These are phyloP conservation scores for Blastobotrys robertii DNA, from an alignment of 805 yeast species.

Conservation along the genomic window DNA sequence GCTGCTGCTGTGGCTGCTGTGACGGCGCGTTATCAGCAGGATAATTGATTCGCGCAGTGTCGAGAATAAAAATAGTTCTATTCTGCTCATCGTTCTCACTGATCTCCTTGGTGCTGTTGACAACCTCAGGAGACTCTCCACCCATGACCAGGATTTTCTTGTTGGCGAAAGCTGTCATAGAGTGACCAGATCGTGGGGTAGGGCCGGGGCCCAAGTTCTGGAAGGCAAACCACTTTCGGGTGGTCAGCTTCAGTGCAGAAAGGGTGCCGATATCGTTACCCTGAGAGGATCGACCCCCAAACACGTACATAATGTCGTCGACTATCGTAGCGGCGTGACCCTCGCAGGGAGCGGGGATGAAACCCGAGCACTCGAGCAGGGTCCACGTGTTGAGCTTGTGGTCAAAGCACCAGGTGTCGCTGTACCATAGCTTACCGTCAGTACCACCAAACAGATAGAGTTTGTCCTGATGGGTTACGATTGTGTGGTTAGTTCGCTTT, in stretches of 20 bases:
- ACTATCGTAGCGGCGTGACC: conserved; percentile 83
- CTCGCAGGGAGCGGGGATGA: conserved; percentile 76
- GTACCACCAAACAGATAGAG: conserved; percentile 91
- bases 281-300: conserved; percentile 78
- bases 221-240: conserved; percentile 64
- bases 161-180: conserved; percentile 60
- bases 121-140: conserved; percentile 59
- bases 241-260: conserved; percentile 64
- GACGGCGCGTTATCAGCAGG: conserved; percentile 26
- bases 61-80: conserved; percentile 53
- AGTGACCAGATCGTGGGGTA: conserved; percentile 85
- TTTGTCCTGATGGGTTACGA: conserved; percentile 68
- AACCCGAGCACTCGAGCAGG: conserved; percentile 57
- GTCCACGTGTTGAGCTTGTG: conserved; percentile 63
- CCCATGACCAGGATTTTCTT: conserved; percentile 80
- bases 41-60: conserved; percentile 37
- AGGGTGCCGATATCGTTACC: conserved; percentile 61
- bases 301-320: conserved; percentile 67
- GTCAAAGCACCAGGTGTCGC: conserved; percentile 76
- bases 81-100: conserved; percentile 47
- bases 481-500: conserved; percentile 83
- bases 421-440: conserved; percentile 57
- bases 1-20: conserved; percentile 2
- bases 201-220: conserved; percentile 49
- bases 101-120: conserved; percentile 30